Conservation (phyloP, 2,329 filamentous ascomycete genomes). For the Exophiala dermatitidis region DNA sequence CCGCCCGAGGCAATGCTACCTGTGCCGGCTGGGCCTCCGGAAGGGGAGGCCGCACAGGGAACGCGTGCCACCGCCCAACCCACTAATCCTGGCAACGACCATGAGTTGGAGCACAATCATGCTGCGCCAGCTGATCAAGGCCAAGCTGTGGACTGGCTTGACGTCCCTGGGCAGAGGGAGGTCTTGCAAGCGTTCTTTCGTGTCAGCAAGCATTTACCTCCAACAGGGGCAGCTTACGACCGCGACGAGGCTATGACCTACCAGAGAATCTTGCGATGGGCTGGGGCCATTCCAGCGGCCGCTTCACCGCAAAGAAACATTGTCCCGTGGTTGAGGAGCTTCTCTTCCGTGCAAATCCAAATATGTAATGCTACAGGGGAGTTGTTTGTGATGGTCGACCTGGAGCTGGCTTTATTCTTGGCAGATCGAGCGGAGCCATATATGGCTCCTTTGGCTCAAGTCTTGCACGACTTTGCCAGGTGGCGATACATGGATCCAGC, state of each 20-base stretch:
- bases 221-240: not conserved
- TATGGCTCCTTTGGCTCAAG: not conserved
- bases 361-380: not conserved
- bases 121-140: too few species aligned
- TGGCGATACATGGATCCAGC: not conserved
- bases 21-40: too few species aligned
- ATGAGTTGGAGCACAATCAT: too few species aligned
- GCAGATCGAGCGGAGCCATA: not conserved
- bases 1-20: too few species aligned
- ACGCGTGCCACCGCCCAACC: too few species aligned
- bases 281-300: not conserved
- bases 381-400: not conserved
- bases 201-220: not conserved
- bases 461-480: not conserved
- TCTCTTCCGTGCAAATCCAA: not conserved
- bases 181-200: not conserved
- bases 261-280: not conserved
- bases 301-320: not conserved
- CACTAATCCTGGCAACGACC: too few species aligned
- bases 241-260: not conserved
- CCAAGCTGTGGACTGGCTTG: too few species aligned
- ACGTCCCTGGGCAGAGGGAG: not conserved
- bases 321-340: not conserved
- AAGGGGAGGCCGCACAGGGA: too few species aligned
- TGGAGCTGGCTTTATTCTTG: not conserved